These are phyloP conservation scores for Psilocybe cubensis DNA, from an alignment of 768 basidiomycete species.

Conservation along the genomic window DNA sequence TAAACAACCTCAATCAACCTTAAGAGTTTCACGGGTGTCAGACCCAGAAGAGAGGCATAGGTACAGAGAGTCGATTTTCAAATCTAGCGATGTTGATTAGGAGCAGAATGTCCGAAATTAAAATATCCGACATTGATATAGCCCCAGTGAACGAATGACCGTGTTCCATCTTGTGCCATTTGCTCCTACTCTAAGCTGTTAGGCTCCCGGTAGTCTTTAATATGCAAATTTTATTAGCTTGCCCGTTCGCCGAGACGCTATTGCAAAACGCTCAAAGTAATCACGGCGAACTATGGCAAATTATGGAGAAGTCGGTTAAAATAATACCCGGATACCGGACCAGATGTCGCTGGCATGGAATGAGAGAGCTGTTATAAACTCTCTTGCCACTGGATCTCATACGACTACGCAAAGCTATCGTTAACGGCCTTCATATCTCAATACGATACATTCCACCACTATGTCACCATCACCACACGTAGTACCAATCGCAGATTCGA, in stretches of 20 bases:
- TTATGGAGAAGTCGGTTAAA: neutral
- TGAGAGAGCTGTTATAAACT: neutral
- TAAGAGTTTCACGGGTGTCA: no score
- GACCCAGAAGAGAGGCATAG: no score
- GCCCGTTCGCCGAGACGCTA: neutral
- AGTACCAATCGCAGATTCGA: constrained; percentile 55
- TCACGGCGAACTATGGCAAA: neutral
- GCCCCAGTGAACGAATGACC: no score
- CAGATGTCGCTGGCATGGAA: neutral
- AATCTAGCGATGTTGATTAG: no score
- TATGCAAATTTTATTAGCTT: neutral
- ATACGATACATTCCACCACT: neutral
- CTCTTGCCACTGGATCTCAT: no score
- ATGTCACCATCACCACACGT: constrained; percentile 48
- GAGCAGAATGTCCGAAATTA: no score
- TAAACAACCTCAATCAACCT: no score
- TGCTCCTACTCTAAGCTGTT: neutral
- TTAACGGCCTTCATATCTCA: constrained; percentile 1
- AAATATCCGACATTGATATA: no score
- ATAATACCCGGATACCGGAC: neutral
- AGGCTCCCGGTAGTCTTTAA: neutral
- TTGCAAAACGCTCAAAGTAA: neutral
- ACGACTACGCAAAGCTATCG: neutral
- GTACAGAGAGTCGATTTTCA: no score
- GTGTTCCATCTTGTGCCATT: no score